Conservation (phyloP, 208 protist species). For the Trypanosoma congolense region DNA sequence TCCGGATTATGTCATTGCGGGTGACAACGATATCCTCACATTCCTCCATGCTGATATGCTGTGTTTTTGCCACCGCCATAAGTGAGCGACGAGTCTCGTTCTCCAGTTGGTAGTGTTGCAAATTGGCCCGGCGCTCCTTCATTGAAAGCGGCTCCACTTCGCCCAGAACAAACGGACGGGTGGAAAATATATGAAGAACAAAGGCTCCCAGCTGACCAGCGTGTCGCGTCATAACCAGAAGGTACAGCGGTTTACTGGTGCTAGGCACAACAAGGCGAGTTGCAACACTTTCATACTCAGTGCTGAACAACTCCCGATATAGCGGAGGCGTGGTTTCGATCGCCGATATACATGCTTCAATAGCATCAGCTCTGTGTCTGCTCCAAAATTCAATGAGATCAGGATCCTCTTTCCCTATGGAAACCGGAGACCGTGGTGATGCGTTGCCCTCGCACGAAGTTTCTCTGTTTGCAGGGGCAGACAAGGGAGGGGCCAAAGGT, state of each 20-base stretch:
- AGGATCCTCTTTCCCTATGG: constrained; percentile 12
- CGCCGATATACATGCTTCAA: constrained; percentile 47
- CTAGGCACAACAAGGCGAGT: constrained; percentile 23
- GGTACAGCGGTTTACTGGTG: constrained; percentile 30
- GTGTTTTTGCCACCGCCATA: constrained; percentile 15
- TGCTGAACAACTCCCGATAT: constrained; percentile 35
- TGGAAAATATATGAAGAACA: constrained; percentile 61
- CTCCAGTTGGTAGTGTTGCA: constrained; percentile 44
- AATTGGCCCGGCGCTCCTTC: constrained; percentile 29
- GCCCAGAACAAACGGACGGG: constrained; percentile 41
- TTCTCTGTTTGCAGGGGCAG: too few species aligned
- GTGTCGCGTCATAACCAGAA: constrained; percentile 59
- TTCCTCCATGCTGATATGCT: constrained; percentile 10
- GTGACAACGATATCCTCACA: constrained; percentile 14
- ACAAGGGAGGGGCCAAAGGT: too few species aligned
- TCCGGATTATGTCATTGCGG: constrained; percentile 45
- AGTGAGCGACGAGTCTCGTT: constrained; percentile 26
- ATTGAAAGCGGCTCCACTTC: constrained; percentile 19
- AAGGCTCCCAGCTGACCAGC: constrained; percentile 53
- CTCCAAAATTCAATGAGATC: constrained; percentile 41
- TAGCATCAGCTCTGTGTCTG: constrained; percentile 26
- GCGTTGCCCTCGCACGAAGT: too few species aligned
- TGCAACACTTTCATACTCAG: constrained; percentile 18
- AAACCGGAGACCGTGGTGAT: too few species aligned
- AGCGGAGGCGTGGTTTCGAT: constrained; percentile 33